Evolutionary conservation across 148 eudicot species (phyloP), one percentile per base, ranked within the genome.

Genomic region (Diospyros kaki): DNA sequence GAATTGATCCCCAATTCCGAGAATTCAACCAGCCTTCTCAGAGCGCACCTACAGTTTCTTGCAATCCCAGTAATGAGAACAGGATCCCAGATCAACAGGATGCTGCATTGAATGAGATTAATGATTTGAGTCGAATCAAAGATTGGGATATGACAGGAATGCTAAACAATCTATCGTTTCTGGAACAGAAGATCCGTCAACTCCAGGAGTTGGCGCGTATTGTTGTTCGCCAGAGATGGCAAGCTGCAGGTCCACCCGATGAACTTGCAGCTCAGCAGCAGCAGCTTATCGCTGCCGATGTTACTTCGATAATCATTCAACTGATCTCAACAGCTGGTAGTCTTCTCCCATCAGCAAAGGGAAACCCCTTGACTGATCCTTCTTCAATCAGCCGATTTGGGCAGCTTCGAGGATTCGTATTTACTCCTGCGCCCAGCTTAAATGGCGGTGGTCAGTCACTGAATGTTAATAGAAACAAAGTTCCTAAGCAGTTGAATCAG

Each of bases 301-400:
- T 94, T 62, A 92, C 98, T 48, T 94, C 98, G 1, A 92, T 94
- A 17, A 94, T 94, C 4, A 84, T 92, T 66, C 98, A 94, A 72
- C 68, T 94, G 80, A 92, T 94, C 76, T 94, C 98, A 15, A 85
- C 97, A 42, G 98, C 98, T 63, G 97, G 98, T 45, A 94, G 92
- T 81, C 97, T 94, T 78, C 90, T 94, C 65, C 98, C 98, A 45
- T 87, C 98, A 9, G 87, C 87, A 74, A 90, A 86, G 76, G 79
- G 87, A 64, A 76, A 78, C 74, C 85, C 87, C 56, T 71, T 87
- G 2, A 69, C 70, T 8, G 85, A 72, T 75, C 82, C 87, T 60
- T 79, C 87, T 5, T 70, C 67, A 28, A 28, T 28, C 15, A 50
- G 45, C 73, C 79, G 76, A 63, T 76, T 76, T n/a, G 81, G 81